Evolutionary conservation across 768 basidiomycete species (phyloP).

Genomic region (Gyrodon lividus): DNA sequence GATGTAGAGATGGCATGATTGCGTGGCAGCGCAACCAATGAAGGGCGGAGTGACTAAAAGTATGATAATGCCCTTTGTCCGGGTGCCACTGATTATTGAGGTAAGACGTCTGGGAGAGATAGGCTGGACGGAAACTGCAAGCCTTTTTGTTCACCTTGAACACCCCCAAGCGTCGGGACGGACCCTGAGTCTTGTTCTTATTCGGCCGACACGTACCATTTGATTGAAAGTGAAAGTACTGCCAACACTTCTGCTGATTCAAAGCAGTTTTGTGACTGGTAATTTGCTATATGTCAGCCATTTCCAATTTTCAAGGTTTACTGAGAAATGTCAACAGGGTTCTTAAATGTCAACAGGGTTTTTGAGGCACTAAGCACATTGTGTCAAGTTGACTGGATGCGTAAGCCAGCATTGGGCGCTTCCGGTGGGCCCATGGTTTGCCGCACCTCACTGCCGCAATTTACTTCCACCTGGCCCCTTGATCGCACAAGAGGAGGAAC

Average conservation of each 20-base stretch:
- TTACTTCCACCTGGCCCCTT: too few species aligned
- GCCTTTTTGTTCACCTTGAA: background rate
- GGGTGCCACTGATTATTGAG: background rate
- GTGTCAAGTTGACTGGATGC: background rate
- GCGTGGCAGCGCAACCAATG: background rate
- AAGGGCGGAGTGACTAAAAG: constrained; percentile 4
- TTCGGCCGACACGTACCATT: background rate
- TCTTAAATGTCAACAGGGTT: background rate
- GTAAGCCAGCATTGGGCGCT: too few species aligned
- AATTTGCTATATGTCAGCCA: background rate
- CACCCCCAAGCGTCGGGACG: background rate
- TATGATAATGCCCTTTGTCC: constrained; percentile 1
- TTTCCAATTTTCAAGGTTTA: background rate
- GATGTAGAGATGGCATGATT: constrained; percentile 57
- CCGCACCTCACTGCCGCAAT: too few species aligned
- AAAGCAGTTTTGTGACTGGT: background rate
- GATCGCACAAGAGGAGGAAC: too few species aligned
- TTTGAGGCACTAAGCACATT: background rate
- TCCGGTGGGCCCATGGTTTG: too few species aligned
- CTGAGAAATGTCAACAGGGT: background rate
- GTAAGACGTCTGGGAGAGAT: background rate
- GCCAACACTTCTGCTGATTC: too few species aligned
- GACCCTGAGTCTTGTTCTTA: background rate
- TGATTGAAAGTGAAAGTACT: background rate
- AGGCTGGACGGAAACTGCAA: background rate